Base-by-base conservation (phyloP, 495 filamentous ascomycete species). In the Venustampulla echinocandica region DNA sequence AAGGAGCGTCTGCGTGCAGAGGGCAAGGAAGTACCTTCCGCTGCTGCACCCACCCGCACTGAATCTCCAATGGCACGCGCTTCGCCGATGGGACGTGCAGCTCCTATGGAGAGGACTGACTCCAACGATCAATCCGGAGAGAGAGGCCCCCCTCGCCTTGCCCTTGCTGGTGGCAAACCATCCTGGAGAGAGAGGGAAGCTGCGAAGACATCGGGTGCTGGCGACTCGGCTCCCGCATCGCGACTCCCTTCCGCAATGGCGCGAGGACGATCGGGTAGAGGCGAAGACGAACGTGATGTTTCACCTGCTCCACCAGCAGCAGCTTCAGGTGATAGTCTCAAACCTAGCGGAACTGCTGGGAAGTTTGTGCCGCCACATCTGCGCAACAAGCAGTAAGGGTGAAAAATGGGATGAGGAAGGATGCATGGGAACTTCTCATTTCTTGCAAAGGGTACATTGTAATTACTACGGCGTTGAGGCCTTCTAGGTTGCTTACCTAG, bases 111-210 rank as follows among this genome's bases (percentile, higher is more conserved):
- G 24, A 72, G 72, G 24, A 64, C 71, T 36, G 73, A 70, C 52
- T 59, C 56, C 11, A 55, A 42, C 23, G 80, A 81, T 46, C 68
- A 75, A 33, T 65, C 72, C 21, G 25, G 44, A 9, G 46, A 58
- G n/a, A 63, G 50, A 25, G 76, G 71, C 17, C 77, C 83, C 41
- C 85, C 87, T 17, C 79, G 77, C 50, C 73, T 93, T 60, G 69
- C 72, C 47, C 70, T 94, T 46, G 70, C 74, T 42, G 80, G 79
- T 47, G 69, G 62, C 58, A 80, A 79, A 63, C 67, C 77, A 25
- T 78, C 72, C 57, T 95, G 89, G 89, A 82, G 89, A 65, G 89
- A 95, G n/a, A 77, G 86, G 35, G 69, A 85, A 64, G 84, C 83
- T 36, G 78, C 78, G 52, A 87, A 76, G 64, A 58, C 60, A 24